Evolutionary conservation across 768 basidiomycete genomes (phyloP), one percentile per base, ranked within the genome.

Genomic region (Basidioascus undulatus): DNA sequence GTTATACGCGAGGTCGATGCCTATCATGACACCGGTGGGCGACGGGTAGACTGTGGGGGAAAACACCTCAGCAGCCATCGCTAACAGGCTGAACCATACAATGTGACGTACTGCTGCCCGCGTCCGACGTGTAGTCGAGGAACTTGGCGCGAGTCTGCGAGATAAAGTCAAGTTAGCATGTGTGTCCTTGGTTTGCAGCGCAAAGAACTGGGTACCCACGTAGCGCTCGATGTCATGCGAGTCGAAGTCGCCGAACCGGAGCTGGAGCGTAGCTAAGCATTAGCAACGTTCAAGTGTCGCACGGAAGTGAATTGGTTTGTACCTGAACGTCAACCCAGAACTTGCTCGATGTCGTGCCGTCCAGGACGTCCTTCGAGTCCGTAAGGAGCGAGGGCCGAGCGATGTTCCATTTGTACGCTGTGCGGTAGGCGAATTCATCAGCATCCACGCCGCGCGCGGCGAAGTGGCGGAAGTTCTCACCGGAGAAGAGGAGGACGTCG

Each of bases 121-220:
- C n/a, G 47, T 54, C 53, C 30, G 58, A 59, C 11, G 60, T 61
- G 55, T 98, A 98, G 59, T 98, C 92, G 65, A 98, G 64, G 70
- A 94, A 96, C 61, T 98, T 96, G 47, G 92, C 86, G 45, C 92
- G 80, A 9, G 89, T 87, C n/a, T n/a, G n/a, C n/a, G n/a, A n/a
- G n/a, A n/a, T n/a, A n/a, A n/a, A n/a, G n/a, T n/a, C n/a, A n/a
- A n/a, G n/a, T n/a, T n/a, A n/a, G n/a, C n/a, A n/a, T n/a, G n/a
- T n/a, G n/a, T n/a, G n/a, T n/a, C n/a, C n/a, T n/a, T n/a, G n/a
- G n/a, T n/a, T n/a, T n/a, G n/a, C n/a, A n/a, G n/a, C n/a, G n/a
- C n/a, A n/a, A n/a, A n/a, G n/a, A n/a, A n/a, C n/a, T n/a, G n/a
- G n/a, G n/a, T n/a, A n/a, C n/a, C n/a, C n/a, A n/a, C n/a, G 60